phyloP scores from a whole-genome alignment of 2,329 filamentous ascomycete species.

The Grosmannia serpens region DNA sequence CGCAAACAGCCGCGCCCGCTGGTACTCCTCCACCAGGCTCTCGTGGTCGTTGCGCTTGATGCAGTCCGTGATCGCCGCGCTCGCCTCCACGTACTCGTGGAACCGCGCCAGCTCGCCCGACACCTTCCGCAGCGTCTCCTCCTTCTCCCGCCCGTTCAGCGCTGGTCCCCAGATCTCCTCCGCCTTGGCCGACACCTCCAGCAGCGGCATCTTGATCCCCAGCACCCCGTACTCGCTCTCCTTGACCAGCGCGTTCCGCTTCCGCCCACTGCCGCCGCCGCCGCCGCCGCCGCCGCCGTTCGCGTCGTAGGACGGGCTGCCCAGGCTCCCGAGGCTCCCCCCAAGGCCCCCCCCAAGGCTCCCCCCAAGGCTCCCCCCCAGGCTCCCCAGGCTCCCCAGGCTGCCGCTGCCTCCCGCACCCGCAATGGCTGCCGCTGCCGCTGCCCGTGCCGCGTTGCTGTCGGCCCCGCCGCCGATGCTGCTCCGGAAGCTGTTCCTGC shows the following conservation, averaged over 20 bases:
- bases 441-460: neutral
- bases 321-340: too few species aligned
- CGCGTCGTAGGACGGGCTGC: too few species aligned
- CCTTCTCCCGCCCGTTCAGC: conserved; percentile 79
- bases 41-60: conserved; percentile 91
- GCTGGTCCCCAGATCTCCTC: conserved; percentile 97
- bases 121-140: conserved; percentile 72
- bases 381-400: neutral
- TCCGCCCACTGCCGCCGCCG: conserved; percentile 32
- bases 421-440: conserved; percentile 7
- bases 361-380: too few species aligned
- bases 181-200: conserved; percentile 86
- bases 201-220: conserved; percentile 76
- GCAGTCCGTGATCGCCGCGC: conserved; percentile 63
- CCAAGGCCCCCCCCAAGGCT: too few species aligned
- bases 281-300: neutral
- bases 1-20: conserved; percentile 67
- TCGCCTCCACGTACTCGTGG: conserved; percentile 72
- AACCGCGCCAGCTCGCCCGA: conserved; percentile 66
- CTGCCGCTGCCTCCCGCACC: neutral
- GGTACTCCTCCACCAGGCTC: conserved; percentile 74
- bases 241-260: conserved; percentile 84
- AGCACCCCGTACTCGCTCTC: conserved; percentile 85
- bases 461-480: conserved; percentile 25
- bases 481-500: conserved; percentile 54